Base-by-base conservation (phyloP, 1,284 basidiomycete genomes). In the Amylostereum chailletii region DNA sequence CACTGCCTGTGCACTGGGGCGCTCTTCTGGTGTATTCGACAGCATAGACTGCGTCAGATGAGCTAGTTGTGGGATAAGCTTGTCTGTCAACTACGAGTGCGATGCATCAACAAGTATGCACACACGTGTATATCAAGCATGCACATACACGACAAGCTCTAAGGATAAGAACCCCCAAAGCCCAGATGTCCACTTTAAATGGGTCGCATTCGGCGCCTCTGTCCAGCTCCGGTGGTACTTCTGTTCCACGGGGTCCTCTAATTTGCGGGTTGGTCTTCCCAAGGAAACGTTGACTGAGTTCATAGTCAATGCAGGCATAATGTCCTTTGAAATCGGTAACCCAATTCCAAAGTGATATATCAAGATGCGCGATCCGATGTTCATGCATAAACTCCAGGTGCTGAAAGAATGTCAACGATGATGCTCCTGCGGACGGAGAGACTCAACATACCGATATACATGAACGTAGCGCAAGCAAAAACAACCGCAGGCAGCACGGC, bases 301-400 rank as follows among this genome's bases (percentile, higher is more conserved):
- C 84, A 54, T 77, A 87, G 63, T 87, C 85, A 50, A 86, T 87
- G 57, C 75, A 86, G 0, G 82, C 81, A 59, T 80, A 86, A 48
- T 69, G 74, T 11, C 79, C 78, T 40, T 71, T 61, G 57, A 75
- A 76, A 59, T 87, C 74, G 27, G 81, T 81, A 45, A 88, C 65
- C 44, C 86, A 65, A 58, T 88, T 88, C 53, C 75, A 74, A 32
- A 81, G 57, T 11, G 82, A 85, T 42, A 87, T 81, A 58, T 88
- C 85, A 40, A 87, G 69, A 61, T 88, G 85, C 5, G 77, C 81
- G 46, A 86, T 73, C 48, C 63, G 66, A 59, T 82, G 74, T 45
- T 67, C 66, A 59, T 88, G 85, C 79, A 87, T 78, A 64, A 86
- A 87, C 3, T 65, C 71, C 31, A 74, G 65, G 57, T 87, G 84